Percentiles rank a stretch among this genome's conserved stretches.
phyloP scores from a whole-genome alignment of 495 filamentous ascomycete genomes.

The Cetradonia linearis region DNA sequence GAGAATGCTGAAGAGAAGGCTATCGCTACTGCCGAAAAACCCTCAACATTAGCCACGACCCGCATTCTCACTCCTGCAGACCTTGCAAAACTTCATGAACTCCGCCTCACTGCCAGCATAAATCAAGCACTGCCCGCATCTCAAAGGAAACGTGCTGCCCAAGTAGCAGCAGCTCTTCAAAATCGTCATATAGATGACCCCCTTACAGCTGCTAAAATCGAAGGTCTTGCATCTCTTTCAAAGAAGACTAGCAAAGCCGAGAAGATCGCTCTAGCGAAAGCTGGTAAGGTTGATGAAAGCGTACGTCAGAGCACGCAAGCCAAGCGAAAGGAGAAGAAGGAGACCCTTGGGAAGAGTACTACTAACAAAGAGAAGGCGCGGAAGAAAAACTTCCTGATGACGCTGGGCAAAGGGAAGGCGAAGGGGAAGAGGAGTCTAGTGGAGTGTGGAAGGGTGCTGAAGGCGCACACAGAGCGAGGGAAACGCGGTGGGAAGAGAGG shows the following conservation, averaged over 20 bases:
- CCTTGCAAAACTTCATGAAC: slow-evolving; percentile 81
- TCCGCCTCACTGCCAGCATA: slow-evolving; percentile 61
- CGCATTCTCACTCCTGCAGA: slow-evolving; percentile 86
- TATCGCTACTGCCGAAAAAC: slow-evolving; percentile 24
- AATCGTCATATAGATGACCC: slow-evolving; percentile 67
- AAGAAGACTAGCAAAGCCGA: slow-evolving; percentile 71
- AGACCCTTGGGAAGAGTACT: slow-evolving; percentile 77
- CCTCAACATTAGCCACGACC: slow-evolving; percentile 69
- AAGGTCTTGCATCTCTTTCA: slow-evolving; percentile 57
- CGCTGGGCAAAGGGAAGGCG: slow-evolving; percentile 79
- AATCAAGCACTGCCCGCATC: slow-evolving; percentile 47
- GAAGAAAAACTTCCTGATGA: slow-evolving; percentile 98
- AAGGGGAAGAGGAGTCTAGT: slow-evolving; percentile 90
- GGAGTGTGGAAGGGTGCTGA: slow-evolving; percentile 66
- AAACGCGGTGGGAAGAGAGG: slow-evolving; percentile 78
- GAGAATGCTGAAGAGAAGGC: slow-evolving; percentile 21
- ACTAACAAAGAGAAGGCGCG: slow-evolving; percentile 97
- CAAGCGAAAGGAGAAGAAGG: slow-evolving; percentile 71
- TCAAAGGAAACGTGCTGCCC: slow-evolving; percentile 31
- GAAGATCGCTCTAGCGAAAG: slow-evolving; percentile 64
- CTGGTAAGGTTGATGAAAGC: slow-evolving; percentile 58
- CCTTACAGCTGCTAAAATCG: slow-evolving; percentile 78
- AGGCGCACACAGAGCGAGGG: slow-evolving; percentile 67
- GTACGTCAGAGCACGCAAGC: slow-evolving; percentile 77
- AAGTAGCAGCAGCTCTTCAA: slow-evolving; percentile 31